phyloP scores from a whole-genome alignment of 805 yeast species.

The Saccharomycopsis lassenensis region DNA sequence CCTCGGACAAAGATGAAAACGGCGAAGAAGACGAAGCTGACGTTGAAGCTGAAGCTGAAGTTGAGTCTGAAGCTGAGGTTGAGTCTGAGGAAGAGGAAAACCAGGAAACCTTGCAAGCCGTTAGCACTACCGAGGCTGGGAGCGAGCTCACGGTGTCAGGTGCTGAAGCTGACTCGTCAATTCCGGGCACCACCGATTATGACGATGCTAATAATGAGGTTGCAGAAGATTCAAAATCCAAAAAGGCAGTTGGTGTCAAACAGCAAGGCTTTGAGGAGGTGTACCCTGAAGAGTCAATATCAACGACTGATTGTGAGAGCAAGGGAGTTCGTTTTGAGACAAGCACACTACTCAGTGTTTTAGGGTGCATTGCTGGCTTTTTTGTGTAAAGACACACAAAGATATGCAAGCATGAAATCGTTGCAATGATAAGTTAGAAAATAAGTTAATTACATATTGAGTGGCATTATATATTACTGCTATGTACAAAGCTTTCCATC shows the following conservation, averaged over 20 bases:
- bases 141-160: not conserved
- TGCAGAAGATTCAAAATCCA: not conserved
- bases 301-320: too few relatives aligned
- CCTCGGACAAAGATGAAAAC: conserved; percentile 19
- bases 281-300: too few relatives aligned
- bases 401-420: too few relatives aligned
- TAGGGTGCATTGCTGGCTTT: too few relatives aligned
- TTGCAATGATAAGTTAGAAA: too few relatives aligned
- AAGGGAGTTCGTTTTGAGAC: too few relatives aligned
- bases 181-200: not conserved
- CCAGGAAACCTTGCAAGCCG: too few relatives aligned
- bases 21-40: conserved; percentile 10
- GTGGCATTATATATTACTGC: too few relatives aligned
- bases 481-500: too few relatives aligned
- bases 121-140: not conserved
- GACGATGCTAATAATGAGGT: not conserved
- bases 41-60: conserved; percentile 4
- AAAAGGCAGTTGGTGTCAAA: not conserved
- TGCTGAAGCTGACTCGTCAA: not conserved
- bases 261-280: conserved; percentile 2
- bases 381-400: too few relatives aligned
- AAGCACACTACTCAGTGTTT: too few relatives aligned
- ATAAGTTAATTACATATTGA: too few relatives aligned
- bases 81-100: conserved; percentile 2
- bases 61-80: conserved; percentile 3